phyloP scores from a whole-genome alignment of 805 yeast genomes.

The Kregervanrija fluxuum region DNA sequence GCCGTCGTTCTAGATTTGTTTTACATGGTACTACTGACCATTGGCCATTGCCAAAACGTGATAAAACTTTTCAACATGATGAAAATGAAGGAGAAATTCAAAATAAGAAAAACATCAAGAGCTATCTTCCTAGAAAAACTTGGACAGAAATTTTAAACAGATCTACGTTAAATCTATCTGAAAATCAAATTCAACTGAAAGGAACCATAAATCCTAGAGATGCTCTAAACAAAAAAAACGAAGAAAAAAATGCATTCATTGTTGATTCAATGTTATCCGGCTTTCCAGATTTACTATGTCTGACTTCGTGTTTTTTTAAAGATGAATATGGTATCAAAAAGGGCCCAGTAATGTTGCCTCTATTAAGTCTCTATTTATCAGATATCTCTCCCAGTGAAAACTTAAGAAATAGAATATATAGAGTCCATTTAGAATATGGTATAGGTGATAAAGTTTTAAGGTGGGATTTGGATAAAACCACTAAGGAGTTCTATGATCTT shows the following conservation, averaged over 20 bases:
- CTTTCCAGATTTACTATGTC: slow-evolving; percentile 64
- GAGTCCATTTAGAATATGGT: slow-evolving; percentile 84
- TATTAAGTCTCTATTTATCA: slow-evolving; percentile 58
- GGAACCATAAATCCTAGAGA: not conserved
- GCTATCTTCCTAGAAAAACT: no score
- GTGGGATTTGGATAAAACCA: slow-evolving; percentile 73
- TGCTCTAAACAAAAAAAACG: slow-evolving; percentile 18
- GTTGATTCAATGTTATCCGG: slow-evolving; percentile 54
- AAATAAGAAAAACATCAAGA: no score
- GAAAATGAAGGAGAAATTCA: no score
- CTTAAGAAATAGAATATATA: slow-evolving; percentile 38
- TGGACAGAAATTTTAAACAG: no score
- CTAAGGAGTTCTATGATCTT: slow-evolving; percentile 62
- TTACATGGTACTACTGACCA: no score
- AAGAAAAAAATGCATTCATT: slow-evolving; percentile 24
- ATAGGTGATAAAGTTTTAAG: slow-evolving; percentile 68
- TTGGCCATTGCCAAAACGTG: no score
- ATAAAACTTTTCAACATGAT: no score
- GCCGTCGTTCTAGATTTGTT: no score
- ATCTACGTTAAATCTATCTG: no score
- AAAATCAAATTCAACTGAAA: no score
- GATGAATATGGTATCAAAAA: slow-evolving; percentile 74
- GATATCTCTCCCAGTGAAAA: slow-evolving; percentile 36
- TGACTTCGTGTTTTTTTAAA: slow-evolving; percentile 65
- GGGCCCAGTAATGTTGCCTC: slow-evolving; percentile 74